A percentile compares a stretch with the other conserved stretches of the same genome.
phyloP scores from a whole-genome alignment of 2,329 filamentous ascomycete genomes.

The Coniochaeta sp. region DNA sequence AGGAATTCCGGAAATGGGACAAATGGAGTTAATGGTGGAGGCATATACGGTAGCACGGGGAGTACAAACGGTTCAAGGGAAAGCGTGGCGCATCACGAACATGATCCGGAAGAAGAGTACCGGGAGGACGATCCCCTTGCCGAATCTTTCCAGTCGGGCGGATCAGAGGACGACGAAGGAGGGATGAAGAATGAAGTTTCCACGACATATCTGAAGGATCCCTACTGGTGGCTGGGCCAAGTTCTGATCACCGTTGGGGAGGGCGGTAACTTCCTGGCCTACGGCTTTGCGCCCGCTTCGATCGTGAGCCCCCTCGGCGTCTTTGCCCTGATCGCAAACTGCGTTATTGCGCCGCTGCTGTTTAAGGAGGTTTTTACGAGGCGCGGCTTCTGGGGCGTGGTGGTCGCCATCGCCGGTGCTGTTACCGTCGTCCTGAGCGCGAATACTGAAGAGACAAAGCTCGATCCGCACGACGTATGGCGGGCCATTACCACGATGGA shows the following conservation, averaged over 20 bases:
- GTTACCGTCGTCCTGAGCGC: constrained; percentile 92
- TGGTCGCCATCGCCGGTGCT: constrained; percentile 80
- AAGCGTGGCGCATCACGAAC: background rate
- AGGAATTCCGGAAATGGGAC: constrained; percentile 39
- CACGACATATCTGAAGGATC: constrained; percentile 77
- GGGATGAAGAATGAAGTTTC: constrained; percentile 29
- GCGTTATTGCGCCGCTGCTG: constrained; percentile 89
- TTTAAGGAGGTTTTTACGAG: constrained; percentile 84
- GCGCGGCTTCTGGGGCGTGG: constrained; percentile 80
- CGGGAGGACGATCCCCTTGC: constrained; percentile 46
- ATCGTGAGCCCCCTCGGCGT: constrained; percentile 95
- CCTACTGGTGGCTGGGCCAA: constrained; percentile 95
- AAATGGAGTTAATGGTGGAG: constrained; percentile 13
- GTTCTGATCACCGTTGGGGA: constrained; percentile 89
- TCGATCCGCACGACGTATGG: constrained; percentile 88
- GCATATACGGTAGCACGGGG: constrained; percentile 35
- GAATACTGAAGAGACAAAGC: constrained; percentile 79
- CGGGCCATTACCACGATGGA: constrained; percentile 78
- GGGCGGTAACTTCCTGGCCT: constrained; percentile 92
- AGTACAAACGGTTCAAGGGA: constrained; percentile 14
- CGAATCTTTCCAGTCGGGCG: constrained; percentile 39
- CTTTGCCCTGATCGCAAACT: constrained; percentile 95
- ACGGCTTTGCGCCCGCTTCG: constrained; percentile 94
- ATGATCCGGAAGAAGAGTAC: constrained; percentile 17
- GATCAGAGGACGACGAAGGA: constrained; percentile 27